These are phyloP conservation scores for Heterobasidion annosum DNA, from an alignment of 1,284 basidiomycete genomes.

Conservation along the genomic window DNA sequence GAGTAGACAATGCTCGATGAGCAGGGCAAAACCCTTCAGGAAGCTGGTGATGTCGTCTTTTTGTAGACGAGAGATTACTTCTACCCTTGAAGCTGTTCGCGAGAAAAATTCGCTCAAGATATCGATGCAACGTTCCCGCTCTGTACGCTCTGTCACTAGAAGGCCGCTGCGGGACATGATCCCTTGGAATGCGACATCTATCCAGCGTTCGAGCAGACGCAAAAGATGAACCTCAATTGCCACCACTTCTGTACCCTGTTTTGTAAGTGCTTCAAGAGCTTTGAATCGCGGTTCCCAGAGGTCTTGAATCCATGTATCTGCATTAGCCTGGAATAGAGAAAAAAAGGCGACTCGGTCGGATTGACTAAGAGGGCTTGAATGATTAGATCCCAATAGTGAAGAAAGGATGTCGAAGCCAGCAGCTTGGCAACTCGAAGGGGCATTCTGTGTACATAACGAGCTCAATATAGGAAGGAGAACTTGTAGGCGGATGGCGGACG, in stretches of 20 bases:
- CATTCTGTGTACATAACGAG: conserved; percentile 42
- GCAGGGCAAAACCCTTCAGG: conserved; percentile 44
- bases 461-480: conserved; percentile 47
- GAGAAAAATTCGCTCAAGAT: conserved; percentile 48
- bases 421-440: conserved; percentile 47
- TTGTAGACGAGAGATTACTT: conserved; percentile 48
- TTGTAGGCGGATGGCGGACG: conserved; percentile 11
- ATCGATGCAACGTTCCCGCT: conserved; percentile 55
- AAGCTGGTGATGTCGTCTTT: conserved; percentile 45
- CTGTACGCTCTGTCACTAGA: conserved; percentile 34
- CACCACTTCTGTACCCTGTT: conserved; percentile 45
- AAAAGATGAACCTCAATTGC: conserved; percentile 55
- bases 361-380: conserved; percentile 32
- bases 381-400: conserved; percentile 53
- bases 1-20: conserved; percentile 47
- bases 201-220: conserved; percentile 50
- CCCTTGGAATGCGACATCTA: conserved; percentile 50
- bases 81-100: conserved; percentile 34
- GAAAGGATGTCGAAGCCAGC: conserved; percentile 64
- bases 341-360: conserved; percentile 54
- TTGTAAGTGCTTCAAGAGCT: conserved; percentile 52
- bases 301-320: conserved; percentile 44
- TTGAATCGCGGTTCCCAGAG: conserved; percentile 63
- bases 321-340: conserved; percentile 42
- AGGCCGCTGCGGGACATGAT: conserved; percentile 28